Evolutionary conservation across 148 eudicot genomes (phyloP).

Genomic region (Heliosperma pusillum): DNA sequence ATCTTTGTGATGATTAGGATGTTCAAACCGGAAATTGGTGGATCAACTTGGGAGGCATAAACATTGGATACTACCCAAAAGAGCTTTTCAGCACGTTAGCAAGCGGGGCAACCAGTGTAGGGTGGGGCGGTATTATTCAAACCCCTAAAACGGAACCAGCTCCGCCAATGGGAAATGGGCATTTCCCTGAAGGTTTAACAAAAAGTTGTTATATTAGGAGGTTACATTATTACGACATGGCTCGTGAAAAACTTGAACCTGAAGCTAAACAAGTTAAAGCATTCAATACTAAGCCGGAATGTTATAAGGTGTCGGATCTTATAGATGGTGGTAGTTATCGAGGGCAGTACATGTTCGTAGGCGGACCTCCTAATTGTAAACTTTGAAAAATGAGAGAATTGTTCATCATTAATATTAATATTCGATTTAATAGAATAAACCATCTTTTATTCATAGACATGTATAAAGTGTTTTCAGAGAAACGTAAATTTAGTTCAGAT

Average conservation of each 20-base stretch:
- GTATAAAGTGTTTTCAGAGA: too few relatives aligned
- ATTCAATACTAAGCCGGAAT: background rate
- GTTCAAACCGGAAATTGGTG: too few relatives aligned
- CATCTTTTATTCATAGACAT: too few relatives aligned
- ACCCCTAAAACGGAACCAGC: background rate
- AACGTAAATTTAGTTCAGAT: too few relatives aligned
- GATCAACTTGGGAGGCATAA: background rate
- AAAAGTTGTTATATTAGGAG: too few relatives aligned
- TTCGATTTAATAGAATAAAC: too few relatives aligned
- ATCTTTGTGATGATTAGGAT: too few relatives aligned
- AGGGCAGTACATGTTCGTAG: background rate
- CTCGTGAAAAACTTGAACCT: too few relatives aligned
- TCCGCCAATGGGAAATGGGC: too few relatives aligned
- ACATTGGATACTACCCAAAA: constrained; percentile 13
- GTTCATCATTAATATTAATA: background rate
- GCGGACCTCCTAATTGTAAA: constrained; percentile 19
- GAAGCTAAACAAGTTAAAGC: too few relatives aligned
- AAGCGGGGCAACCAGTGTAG: background rate
- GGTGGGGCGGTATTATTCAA: constrained; percentile 10
- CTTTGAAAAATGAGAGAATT: background rate
- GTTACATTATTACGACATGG: too few relatives aligned
- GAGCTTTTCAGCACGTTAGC: constrained; percentile 6
- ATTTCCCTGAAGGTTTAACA: too few relatives aligned
- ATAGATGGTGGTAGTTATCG: background rate
- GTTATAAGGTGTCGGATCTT: constrained; percentile 1